Evolutionary conservation across 805 yeast genomes (phyloP).

Genomic region (Metschnikowia borealis): DNA sequence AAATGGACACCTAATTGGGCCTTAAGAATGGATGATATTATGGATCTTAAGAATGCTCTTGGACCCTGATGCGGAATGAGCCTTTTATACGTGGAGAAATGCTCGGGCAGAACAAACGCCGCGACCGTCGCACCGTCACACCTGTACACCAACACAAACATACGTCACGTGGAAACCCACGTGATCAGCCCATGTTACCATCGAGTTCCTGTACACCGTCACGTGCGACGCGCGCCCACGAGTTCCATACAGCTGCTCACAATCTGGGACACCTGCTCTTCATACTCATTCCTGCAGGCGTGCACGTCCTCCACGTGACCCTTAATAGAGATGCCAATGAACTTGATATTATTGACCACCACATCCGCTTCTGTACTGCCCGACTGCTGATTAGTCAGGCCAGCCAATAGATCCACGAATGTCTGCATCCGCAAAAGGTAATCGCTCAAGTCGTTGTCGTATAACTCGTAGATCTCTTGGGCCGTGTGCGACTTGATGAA

Average conservation of each 20-base stretch:
- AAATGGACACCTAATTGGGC: no score
- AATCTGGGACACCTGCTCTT: not conserved
- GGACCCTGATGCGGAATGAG: not conserved
- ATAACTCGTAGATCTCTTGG: conserved; percentile 3
- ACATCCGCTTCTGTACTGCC: conserved; percentile 11
- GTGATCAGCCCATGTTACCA: no score
- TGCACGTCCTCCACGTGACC: conserved; percentile 4
- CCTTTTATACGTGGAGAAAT: not conserved
- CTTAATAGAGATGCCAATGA: conserved; percentile 23
- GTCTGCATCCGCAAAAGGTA: conserved; percentile 7
- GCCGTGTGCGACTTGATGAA: conserved; percentile 7
- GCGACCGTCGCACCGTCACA: not conserved
- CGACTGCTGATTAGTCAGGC: not conserved
- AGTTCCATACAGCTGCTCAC: not conserved
- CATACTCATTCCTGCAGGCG: not conserved
- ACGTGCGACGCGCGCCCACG: not conserved
- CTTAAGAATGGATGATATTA: not conserved
- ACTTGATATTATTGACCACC: conserved; percentile 30
- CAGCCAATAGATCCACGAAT: conserved; percentile 15
- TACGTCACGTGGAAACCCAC: no score
- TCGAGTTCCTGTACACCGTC: not conserved
- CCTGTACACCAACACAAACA: not conserved
- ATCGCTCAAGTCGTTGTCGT: conserved; percentile 7
- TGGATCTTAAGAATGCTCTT: not conserved
- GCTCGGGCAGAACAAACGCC: not conserved